phyloP scores from a whole-genome alignment of 2,329 filamentous ascomycete genomes.

The Cercospora sojina region DNA sequence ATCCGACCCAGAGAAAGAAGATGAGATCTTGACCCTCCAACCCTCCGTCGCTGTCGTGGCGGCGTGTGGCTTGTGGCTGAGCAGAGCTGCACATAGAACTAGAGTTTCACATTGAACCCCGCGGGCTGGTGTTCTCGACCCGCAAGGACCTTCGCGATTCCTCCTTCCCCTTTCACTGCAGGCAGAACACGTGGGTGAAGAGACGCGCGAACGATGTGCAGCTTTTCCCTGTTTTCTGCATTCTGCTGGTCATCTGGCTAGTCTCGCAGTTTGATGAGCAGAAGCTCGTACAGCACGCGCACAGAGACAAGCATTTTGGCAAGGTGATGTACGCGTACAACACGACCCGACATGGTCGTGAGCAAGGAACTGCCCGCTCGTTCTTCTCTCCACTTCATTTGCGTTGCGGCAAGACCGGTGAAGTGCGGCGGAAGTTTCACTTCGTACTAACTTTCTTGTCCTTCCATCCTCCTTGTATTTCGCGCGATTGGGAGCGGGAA shows the following conservation, averaged over 20 bases:
- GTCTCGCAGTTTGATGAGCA: background rate
- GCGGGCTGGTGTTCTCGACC: constrained; percentile 1
- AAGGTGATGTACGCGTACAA: constrained; percentile 10
- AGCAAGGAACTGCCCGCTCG: background rate
- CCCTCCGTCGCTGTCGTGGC: background rate
- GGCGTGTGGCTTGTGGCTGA: background rate
- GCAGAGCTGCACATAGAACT: background rate
- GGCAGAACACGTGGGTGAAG: background rate
- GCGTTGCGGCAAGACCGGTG: background rate
- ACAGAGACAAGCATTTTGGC: constrained; percentile 1
- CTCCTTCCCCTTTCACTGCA: background rate
- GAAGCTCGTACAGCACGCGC: background rate
- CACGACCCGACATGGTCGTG: constrained; percentile 1
- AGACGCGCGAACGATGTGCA: background rate
- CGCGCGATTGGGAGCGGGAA: background rate
- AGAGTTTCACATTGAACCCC: background rate
- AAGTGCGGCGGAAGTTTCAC: background rate
- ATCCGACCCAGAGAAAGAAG: background rate
- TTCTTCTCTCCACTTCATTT: constrained; percentile 2
- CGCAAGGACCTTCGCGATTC: background rate
- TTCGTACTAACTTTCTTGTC: background rate
- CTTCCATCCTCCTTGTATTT: background rate
- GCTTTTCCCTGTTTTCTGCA: background rate
- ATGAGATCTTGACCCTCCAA: background rate
- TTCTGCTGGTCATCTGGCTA: background rate